Base-by-base conservation (phyloP, 192 early-diverging fungal species). In the Chytriomyces sp. region DNA sequence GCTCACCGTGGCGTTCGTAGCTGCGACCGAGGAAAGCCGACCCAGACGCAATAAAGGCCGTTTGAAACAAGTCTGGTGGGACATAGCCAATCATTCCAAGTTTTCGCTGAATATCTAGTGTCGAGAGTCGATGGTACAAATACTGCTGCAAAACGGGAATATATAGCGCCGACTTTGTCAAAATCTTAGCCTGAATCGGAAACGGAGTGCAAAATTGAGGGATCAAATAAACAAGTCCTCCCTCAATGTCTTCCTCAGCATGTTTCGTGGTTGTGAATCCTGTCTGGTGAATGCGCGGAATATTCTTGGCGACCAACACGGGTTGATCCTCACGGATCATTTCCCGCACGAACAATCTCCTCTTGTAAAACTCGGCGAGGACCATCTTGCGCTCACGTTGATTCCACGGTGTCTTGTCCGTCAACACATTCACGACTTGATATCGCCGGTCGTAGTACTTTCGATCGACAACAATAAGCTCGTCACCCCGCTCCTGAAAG, bases 1-100 rank as follows among this genome's bases (percentile, higher is more conserved):
- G n/a, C n/a, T n/a, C n/a, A n/a, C n/a, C 94, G 0, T 94, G 77
- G 0, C 95, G 91, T 78, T 98, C 93, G 73, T 98, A 96, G 75
- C 90, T 86, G 68, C 81, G 82, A 33, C 85, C 39, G 39, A 64
- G 85, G 64, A 87, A 78, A 63, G 76, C 86, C 3, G 93, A 81
- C 4, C 88, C 85, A 12, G 92, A 83, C 1, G 91, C 79, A 0
- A 93, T 92, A 52, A 94, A 84, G 12, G 94, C 95, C 19, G 59
- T 73, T 53, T 75, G 73, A 26, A 81, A 63, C 28, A 60, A 17
- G 12, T 33, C 36, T 2, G 69, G 55, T 32, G 69, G 33, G n/a
- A 60, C 57, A 17, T 60, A 28, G 12, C 39, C 30, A 12, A 57
- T 22, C 36, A 71, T 31, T 19, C 61, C 64, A 25, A 83, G 70